Evolutionary conservation across 2,329 filamentous ascomycete species (phyloP).

Genomic region (Sporothrix globosa): DNA sequence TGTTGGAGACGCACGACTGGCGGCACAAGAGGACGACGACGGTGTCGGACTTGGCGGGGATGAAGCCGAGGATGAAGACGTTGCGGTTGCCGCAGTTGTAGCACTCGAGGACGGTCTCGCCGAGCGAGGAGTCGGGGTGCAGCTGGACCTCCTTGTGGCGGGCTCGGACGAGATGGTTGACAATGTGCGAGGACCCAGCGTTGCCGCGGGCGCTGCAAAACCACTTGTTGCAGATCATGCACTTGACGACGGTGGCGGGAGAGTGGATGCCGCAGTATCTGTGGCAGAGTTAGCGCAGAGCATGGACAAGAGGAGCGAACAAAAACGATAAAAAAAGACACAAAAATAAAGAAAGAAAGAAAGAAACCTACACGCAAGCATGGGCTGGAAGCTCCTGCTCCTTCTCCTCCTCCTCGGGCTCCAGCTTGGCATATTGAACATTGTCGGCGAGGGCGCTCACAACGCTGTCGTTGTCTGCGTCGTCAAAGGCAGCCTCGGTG

Average conservation of each 20-base stretch:
- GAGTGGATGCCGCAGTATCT: conserved; percentile 98
- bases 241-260: conserved; percentile 93
- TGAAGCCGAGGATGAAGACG: conserved; percentile 95
- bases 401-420: conserved; percentile 66
- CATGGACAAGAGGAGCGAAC: background rate
- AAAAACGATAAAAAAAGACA: too few species aligned
- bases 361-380: conserved; percentile 83
- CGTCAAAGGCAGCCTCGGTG: conserved; percentile 73
- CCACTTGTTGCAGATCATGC: conserved; percentile 94
- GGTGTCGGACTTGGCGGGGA: conserved; percentile 96
- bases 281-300: conserved; percentile 36
- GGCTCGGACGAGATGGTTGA: conserved; percentile 95
- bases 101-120: conserved; percentile 95
- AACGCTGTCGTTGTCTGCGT: conserved; percentile 76
- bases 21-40: conserved; percentile 96
- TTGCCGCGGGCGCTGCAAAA: conserved; percentile 98
- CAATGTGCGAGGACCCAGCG: conserved; percentile 94
- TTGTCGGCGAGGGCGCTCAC: conserved; percentile 81
- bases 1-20: conserved; percentile 91
- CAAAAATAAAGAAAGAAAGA: too few species aligned
- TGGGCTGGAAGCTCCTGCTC: conserved; percentile 90
- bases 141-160: conserved; percentile 98
- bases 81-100: conserved; percentile 99
- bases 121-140: conserved; percentile 87
- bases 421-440: conserved; percentile 64